Base-by-base conservation (phyloP, 257 asterid species). In the Penstemon newberryi region DNA sequence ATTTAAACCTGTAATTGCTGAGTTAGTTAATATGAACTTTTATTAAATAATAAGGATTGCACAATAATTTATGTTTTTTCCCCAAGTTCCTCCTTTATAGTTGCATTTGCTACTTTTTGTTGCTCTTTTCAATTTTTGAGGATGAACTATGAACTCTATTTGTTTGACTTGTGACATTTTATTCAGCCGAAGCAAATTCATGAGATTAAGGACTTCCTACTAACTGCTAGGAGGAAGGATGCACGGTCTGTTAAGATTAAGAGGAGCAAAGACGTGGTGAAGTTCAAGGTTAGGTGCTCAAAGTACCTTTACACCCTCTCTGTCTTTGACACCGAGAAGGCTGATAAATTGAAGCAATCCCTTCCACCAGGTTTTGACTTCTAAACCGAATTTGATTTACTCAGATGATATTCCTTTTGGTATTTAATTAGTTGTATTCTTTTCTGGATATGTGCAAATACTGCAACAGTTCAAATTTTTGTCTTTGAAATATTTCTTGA, bases 311-410 rank as follows among this genome's bases (percentile, higher is more conserved):
- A 79, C 76, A 79, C 84, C 33, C 81, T 79, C 53, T 79, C 81
- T 73, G 84, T 79, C 65, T 79, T 79, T 8, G 84, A 79, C 38
- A 58, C 65, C 4, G 84, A 79, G 84, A 80, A 80, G 66, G 84
- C 84, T 3, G 79, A 80, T 74, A 80, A 80, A 37, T 70, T 80
- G 84, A 80, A 80, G 81, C 84, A 80, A 66, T 80, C 84, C 41
- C 81, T 80, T 41, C 84, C 84, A 15, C 84, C 84, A 64, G 84
- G 84, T 80, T 8, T 74, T 40, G 7, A 2, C 9, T 4, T 19
- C 0, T 49, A 3, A 8, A 10, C 3, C 3, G 2, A 10, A 9
- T 12, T 9, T 42, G 49, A 42, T 63, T 43, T 36, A 44, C 8
- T 36, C 37, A 4, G 4, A 37, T 33, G 0, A 8, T 36, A 33